Evolutionary conservation across 2,329 filamentous ascomycete species (phyloP).

Genomic region (Exophiala xenobiotica): DNA sequence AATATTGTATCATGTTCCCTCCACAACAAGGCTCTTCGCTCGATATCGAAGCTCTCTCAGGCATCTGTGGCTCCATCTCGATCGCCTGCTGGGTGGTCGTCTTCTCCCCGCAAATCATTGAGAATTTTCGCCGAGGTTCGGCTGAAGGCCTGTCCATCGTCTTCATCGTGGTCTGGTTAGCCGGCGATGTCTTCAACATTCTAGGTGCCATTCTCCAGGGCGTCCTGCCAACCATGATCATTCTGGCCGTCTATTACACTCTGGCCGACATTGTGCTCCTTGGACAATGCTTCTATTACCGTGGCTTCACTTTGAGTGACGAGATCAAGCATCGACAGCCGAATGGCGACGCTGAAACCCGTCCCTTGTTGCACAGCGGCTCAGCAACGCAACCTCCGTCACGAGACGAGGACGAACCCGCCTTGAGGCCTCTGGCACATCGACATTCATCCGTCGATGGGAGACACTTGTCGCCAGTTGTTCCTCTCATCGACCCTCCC

Average conservation of each 20-base stretch:
- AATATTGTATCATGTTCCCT: constrained; percentile 32
- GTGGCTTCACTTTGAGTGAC: constrained; percentile 62
- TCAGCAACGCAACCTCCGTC: constrained; percentile 19
- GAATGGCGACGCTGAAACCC: constrained; percentile 25
- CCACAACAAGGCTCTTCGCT: constrained; percentile 56
- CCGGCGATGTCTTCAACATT: constrained; percentile 95
- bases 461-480: constrained; percentile 74
- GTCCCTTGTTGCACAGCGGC: constrained; percentile 28
- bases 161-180: constrained; percentile 90
- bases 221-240: constrained; percentile 92
- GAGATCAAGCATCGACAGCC: constrained; percentile 17
- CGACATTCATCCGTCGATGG: constrained; percentile 59
- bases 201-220: constrained; percentile 87
- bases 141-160: constrained; percentile 86
- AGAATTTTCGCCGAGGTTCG: constrained; percentile 82
- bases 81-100: constrained; percentile 98
- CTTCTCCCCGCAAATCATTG: constrained; percentile 94
- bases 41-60: constrained; percentile 86
- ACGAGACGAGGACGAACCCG: constrained; percentile 17
- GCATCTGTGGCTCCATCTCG: constrained; percentile 91
- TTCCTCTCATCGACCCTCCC: constrained; percentile 66
- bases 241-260: constrained; percentile 92
- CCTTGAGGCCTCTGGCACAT: constrained; percentile 35
- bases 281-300: constrained; percentile 91
- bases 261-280: constrained; percentile 86